phyloP scores from a whole-genome alignment of 2,329 filamentous ascomycete genomes.

The Trichoderma afroharzianum region DNA sequence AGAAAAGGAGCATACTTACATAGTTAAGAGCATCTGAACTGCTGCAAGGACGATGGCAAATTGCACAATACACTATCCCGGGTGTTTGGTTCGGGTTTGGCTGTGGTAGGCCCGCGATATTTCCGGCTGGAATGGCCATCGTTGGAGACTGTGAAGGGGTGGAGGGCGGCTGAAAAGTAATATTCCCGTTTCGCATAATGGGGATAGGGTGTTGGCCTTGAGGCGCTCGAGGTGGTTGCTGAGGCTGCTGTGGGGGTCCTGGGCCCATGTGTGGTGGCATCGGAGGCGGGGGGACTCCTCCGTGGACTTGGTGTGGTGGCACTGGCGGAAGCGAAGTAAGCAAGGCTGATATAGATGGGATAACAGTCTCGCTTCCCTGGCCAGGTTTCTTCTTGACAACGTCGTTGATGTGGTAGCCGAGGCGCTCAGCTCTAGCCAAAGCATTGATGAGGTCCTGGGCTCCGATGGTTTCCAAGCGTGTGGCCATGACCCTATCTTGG shows the following conservation, averaged over 20 bases:
- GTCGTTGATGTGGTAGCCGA: constrained; percentile 53
- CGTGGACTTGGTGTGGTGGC: neutral
- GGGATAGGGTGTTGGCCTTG: neutral
- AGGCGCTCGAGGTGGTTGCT: neutral
- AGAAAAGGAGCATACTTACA: constrained; percentile 23
- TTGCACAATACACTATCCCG: constrained; percentile 27
- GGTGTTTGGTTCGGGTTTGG: neutral
- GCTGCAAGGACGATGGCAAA: constrained; percentile 36
- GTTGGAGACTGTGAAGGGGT: neutral
- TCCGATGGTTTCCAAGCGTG: constrained; percentile 50
- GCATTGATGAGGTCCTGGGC: constrained; percentile 54
- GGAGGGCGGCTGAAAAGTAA: neutral
- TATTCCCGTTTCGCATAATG: neutral
- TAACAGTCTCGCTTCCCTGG: constrained; percentile 34
- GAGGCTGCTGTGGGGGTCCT: neutral
- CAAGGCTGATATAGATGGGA: constrained; percentile 29
- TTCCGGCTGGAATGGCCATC: neutral
- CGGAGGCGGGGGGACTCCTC: neutral
- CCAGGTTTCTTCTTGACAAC: constrained; percentile 37
- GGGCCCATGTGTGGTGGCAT: constrained; percentile 1
- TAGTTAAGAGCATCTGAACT: constrained; percentile 29
- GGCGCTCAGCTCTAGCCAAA: constrained; percentile 52
- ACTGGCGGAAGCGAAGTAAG: constrained; percentile 9
- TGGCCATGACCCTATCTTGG: constrained; percentile 50
- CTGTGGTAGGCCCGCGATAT: neutral